phyloP scores from a whole-genome alignment of 2,329 filamentous ascomycete species.

The Pestalotiopsis sp. region DNA sequence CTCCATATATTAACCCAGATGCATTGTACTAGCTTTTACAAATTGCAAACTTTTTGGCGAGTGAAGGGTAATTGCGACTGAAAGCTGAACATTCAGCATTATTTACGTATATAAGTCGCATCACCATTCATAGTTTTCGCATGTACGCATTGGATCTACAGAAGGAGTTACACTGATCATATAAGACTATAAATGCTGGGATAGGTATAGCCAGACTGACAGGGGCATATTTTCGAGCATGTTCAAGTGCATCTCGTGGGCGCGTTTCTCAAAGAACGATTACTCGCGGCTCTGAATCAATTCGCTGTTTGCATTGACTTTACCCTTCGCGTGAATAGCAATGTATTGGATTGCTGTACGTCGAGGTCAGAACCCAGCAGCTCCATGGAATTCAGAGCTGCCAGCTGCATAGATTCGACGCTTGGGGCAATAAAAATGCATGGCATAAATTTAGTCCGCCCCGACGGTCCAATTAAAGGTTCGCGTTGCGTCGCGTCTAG shows the following conservation, averaged over 20 bases:
- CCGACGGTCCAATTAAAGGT: constrained; percentile 11
- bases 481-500: constrained; percentile 6
- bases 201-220: not conserved
- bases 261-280: not conserved
- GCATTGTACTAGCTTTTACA: too few species aligned
- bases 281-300: too few species aligned
- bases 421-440: constrained; percentile 5
- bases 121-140: too few species aligned
- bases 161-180: not conserved
- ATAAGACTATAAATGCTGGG: not conserved
- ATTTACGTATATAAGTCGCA: too few species aligned
- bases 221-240: not conserved
- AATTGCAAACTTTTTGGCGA: too few species aligned
- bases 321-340: too few species aligned
- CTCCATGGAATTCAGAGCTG: not conserved
- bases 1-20: too few species aligned
- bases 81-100: too few species aligned
- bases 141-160: not conserved
- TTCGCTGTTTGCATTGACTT: too few species aligned
- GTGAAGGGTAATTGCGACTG: too few species aligned
- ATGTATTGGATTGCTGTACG: not conserved
- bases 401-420: not conserved
- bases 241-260: not conserved
- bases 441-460: constrained; percentile 6
- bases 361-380: not conserved